Evolutionary conservation across 129 eudicot species (phyloP), one percentile per base, ranked within the genome.

Genomic region (Arctium minus): DNA sequence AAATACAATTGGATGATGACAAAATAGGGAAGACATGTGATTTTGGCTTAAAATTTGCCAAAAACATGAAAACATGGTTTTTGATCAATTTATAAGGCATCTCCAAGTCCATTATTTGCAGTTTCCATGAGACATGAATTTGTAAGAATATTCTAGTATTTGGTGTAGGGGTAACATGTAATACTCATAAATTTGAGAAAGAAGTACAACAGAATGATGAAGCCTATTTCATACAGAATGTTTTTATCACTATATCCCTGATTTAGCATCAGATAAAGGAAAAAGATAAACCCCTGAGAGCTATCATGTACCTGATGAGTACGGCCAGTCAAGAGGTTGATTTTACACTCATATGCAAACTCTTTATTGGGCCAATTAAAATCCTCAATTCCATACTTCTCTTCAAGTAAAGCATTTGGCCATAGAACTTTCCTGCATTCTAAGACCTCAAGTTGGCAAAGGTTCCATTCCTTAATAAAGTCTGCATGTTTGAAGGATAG

Each of bases 391-490:
- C 85, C 79, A 85, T 86, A 85, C 70, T 79, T 79, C 40, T 86
- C 60, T 77, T 89, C 86, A 74, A 76, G 64, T 50, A 11, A 60
- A 74, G 76, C 50, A 81, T 75, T 77, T 31, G 99, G 99, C 99
- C 99, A 96, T 18, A 93, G 92, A 30, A 96, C 93, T 87, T 84
- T 88, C 82, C 75, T 89, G 92, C 99, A 93, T 79, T 93, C 98
- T 77, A 91, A 68, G 80, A 96, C 94, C 92, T 96, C 99, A 72
- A 96, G 96, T 76, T 93, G 98, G 86, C 98, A 93, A 80, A 92
- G 68, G 72, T 74, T 77, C 99, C 99, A 95, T 83, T 96, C 94
- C 75, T 80, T 73, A n/a, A 88, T 82, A 72, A 79, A 77, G 74
- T 88, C 97, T 95, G 92, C 89, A 88, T 6, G 67, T 60, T 85